Evolutionary conservation across 495 filamentous ascomycete species (phyloP).

Genomic region (Annulohypoxylon bovei): DNA sequence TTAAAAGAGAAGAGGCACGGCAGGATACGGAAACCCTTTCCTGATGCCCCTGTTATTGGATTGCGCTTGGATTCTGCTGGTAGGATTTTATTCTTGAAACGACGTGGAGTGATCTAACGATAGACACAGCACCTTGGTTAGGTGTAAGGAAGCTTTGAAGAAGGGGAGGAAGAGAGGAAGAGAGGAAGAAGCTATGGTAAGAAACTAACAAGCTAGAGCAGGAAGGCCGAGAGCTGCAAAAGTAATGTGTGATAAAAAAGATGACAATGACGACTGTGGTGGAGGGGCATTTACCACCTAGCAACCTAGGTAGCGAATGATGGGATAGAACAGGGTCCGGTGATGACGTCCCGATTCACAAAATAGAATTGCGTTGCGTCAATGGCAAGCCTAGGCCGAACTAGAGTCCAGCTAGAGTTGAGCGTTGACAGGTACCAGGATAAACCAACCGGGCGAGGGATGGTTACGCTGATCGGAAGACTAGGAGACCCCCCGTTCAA

Average conservation of each 20-base stretch:
- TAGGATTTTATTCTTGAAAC: slow-evolving; percentile 18
- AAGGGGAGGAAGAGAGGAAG: neutral
- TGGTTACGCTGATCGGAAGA: slow-evolving; percentile 37
- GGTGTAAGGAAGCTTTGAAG: neutral
- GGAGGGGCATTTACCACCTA: slow-evolving; percentile 17
- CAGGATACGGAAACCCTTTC: slow-evolving; percentile 18
- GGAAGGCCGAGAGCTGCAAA: neutral
- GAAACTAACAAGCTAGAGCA: neutral
- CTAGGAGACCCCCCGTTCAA: slow-evolving; percentile 23
- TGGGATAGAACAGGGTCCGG: slow-evolving; percentile 16
- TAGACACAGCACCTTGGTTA: slow-evolving; percentile 18
- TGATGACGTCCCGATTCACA: slow-evolving; percentile 42
- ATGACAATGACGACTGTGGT: slow-evolving; percentile 38
- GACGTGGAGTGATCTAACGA: slow-evolving; percentile 24
- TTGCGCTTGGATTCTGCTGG: slow-evolving; percentile 2
- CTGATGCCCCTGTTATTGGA: slow-evolving; percentile 20
- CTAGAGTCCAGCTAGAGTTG: slow-evolving; percentile 5
- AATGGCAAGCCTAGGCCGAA: slow-evolving; percentile 26
- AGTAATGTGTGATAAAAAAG: slow-evolving; percentile 28
- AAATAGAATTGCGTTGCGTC: slow-evolving; percentile 41
- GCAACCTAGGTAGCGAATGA: slow-evolving; percentile 22
- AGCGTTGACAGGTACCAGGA: slow-evolving; percentile 18
- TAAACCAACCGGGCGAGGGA: slow-evolving; percentile 17
- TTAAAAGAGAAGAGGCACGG: slow-evolving; percentile 4
- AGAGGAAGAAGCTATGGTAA: no score